Percentiles rank a stretch among this genome's conserved stretches.
phyloP scores from a whole-genome alignment of 2,329 filamentous ascomycete genomes.

The Cadophora luteo-olivacea region DNA sequence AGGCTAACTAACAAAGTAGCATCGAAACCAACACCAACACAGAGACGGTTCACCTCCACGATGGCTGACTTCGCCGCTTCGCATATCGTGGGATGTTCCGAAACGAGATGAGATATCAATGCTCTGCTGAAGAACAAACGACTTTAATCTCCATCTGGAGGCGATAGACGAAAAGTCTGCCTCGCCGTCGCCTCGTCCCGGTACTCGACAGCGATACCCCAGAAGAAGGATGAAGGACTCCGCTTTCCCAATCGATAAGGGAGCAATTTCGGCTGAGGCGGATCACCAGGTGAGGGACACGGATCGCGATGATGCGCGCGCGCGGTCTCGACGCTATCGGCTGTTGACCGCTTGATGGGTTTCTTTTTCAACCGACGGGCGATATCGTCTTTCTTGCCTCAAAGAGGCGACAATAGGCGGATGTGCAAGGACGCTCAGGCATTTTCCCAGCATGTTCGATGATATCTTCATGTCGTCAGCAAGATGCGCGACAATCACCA shows the following conservation, averaged over 20 bases:
- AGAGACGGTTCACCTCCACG: background rate
- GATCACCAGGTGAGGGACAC: constrained; percentile 16
- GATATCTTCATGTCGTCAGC: constrained; percentile 26
- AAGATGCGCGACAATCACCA: constrained; percentile 17
- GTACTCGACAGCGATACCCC: constrained; percentile 25
- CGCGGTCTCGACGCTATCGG: constrained; percentile 16
- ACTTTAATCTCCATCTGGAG: constrained; percentile 16
- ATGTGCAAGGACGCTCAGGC: constrained; percentile 7
- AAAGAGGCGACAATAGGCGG: constrained; percentile 13
- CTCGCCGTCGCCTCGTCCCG: constrained; percentile 19
- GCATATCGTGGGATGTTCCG: constrained; percentile 24
- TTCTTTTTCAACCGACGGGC: constrained; percentile 10
- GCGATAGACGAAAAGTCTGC: constrained; percentile 21
- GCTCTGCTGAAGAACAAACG: constrained; percentile 21
- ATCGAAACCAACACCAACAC: constrained; percentile 8
- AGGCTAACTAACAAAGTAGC: constrained; percentile 15
- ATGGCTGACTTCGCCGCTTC: constrained; percentile 25
- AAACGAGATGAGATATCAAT: constrained; percentile 26
- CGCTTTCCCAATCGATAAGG: constrained; percentile 29
- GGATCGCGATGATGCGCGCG: constrained; percentile 24
- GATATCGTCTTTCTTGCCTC: constrained; percentile 17
- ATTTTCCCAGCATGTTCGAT: constrained; percentile 20
- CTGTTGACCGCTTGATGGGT: constrained; percentile 24
- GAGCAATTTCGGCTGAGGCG: constrained; percentile 23
- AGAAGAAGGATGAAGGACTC: constrained; percentile 22